Evolutionary conservation across 1,139 yeast species (phyloP), one percentile per base, ranked within the genome.

Genomic region (Ogataea hybrid): DNA sequence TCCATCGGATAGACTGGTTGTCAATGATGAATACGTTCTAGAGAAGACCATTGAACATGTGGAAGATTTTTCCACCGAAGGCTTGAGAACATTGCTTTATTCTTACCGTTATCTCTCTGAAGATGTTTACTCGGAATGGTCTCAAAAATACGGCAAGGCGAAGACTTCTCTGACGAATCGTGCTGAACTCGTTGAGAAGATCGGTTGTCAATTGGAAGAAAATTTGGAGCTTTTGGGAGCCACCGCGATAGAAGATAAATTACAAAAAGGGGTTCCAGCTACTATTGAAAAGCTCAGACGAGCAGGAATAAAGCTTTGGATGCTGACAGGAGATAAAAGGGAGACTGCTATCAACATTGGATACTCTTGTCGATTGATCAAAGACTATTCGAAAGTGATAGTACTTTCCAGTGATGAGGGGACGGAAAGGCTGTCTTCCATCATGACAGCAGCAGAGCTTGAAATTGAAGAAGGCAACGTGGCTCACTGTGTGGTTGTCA

Each of bases 331-430:
- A 40, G 99, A 92, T 60, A 92, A 92, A 59, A 73, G 97, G 47
- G 99, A 94, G 63, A 92, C 99, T 0, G 98, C 99, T 1, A 89
- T 92, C 46, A 92, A 89, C 58, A 92, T 92, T 62, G 98, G 98
- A 0, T 87, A 90, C 58, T 84, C 97, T 4, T 94, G 98, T 63
- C 81, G 90, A 27, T 69, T 92, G 47, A 90, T 94, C 54, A 87
- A 90, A 58, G 98, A 92, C 57, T 94, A 85, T 59, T 88, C 97
- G 0, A 85, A 95, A 0, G 86, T 90, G 6, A 80, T 90, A n/a
- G 69, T 89, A 10, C 68, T 92, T 37, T 75, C 85, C 4, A 72
- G 73, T 8, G 84, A 81, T 35, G 79, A 77, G 48, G 75, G 74
- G 2, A 32, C 36, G 31, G 81, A 75, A 25, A 70, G 70, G 32